Evolutionary conservation across 208 protist species (phyloP), one percentile per base, ranked within the genome.

Genomic region (Trypanosoma theileri): DNA sequence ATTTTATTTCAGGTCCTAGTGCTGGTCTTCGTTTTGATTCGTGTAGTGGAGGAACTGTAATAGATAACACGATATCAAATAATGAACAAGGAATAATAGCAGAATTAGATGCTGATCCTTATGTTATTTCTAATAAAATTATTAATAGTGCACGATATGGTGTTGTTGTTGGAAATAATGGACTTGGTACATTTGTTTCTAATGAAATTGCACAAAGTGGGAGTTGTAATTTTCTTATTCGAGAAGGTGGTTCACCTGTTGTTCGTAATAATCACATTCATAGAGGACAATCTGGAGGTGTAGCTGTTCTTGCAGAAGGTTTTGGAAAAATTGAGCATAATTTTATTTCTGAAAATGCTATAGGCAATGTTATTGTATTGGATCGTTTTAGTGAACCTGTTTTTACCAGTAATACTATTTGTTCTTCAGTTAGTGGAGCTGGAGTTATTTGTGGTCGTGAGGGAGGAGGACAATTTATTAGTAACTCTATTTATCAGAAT

Each of bases 31-130:
- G 64, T 58, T 82, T 93, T 57, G 69, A 63, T 55, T 75, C 71
- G 17, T 91, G 86, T 71, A 81, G 82, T 59, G 78, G 79, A 51
- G 85, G 85, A 51, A 89, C 72, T 12, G 64, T 89, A 3, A 13
- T 84, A 19, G 45, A 71, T 21, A 96, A 94, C 62, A 72, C 62
- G 31, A 82, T 93, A 44, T 44, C 42, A 24, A n/a, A 50, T 14
- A 91, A 92, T 73, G 83, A 73, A 7, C 70, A 82, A 35, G 88
- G 91, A 45, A 79, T 96, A 51, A 45, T 91, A n/a, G 73, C 93
- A 3, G 86, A 94, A 42, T 73, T 88, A 41, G 88, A 92, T 71
- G 84, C 82, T 8, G 91, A 96, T 62, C 91, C 91, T 4, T 80
- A 79, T 56, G 75, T 96, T 17, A 51, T 73, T 55, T 66, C 65